Evolutionary conservation across 495 filamentous ascomycete species (phyloP), one percentile per base, ranked within the genome.

Genomic region (Xylaria venustula): DNA sequence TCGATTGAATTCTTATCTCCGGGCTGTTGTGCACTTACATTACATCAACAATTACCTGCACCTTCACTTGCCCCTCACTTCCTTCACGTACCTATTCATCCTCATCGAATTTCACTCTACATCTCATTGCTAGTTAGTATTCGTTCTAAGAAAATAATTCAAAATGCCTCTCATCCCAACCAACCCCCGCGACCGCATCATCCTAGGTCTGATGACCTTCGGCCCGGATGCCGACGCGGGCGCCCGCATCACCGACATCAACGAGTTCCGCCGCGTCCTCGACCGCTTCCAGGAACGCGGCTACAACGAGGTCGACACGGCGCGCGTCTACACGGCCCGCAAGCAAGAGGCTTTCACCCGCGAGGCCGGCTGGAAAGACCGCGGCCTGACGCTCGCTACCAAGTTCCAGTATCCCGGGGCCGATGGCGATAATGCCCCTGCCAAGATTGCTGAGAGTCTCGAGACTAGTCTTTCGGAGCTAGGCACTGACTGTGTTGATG

Each of bases 261-360:
- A 78, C 58, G 88, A 90, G 46, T 89, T 81, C 76, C 86, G 81
- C 67, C 77, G 77, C 55, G 81, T 82, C 17, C 81, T 93, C 30
- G 86, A 89, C 67, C 80, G 85, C 61, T 83, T 93, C 67, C 87
- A 91, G 70, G 75, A 81, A 40, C 83, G 87, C 53, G 88, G 89
- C 2, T 92, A 92, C 73, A 85, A 86, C 61, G 90, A 94, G 68
- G 74, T 93, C 42, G 90, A 94, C 70, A 92, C 90, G 26, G 91
- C 91, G 7, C 84, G 91, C 1, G 65, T 83, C 34, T 98, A 97
- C 68, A 73, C 90, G 25, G 85, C 73, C 22, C 85, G 89, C 36
- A 74, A 85, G 50, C 93, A 97, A 67, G 93, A 98, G 73, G 87
- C 85, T 14, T 97, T 88, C 67, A 95, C 91, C 0, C 77, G 82